Conservation (phyloP, 2,329 filamentous ascomycete genomes). For the Trichoderma afroharzianum region DNA sequence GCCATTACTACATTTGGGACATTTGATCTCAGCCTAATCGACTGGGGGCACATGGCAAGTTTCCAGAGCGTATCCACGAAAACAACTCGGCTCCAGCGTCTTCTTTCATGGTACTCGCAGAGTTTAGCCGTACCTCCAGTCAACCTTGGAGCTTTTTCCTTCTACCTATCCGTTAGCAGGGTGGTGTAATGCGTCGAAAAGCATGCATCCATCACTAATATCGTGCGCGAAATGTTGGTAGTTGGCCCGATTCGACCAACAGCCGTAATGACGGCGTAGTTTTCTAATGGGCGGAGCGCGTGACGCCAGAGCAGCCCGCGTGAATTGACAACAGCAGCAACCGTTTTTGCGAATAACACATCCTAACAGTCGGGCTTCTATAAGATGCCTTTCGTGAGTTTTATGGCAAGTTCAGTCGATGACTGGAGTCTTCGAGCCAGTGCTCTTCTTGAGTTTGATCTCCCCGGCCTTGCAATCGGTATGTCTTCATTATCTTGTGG, state of each 20-base stretch:
- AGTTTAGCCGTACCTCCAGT: not conserved
- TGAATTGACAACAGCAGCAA: not conserved
- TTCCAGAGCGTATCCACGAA: not conserved
- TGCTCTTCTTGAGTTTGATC: not conserved
- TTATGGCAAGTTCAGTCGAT: not conserved
- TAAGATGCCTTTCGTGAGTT: not conserved
- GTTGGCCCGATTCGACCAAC: not conserved
- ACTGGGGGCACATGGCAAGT: not conserved
- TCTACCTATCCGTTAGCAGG: not conserved
- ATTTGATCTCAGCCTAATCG: not conserved
- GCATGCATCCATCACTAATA: not conserved
- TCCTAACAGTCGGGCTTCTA: not conserved
- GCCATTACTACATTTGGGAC: not conserved
- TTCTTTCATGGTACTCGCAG: not conserved
- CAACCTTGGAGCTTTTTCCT: not conserved
- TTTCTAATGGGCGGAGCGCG: not conserved
- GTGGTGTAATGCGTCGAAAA: not conserved
- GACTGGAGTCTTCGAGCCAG: not conserved
- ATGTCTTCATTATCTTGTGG: not conserved
- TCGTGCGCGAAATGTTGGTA: not conserved
- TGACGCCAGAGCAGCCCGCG: not conserved
- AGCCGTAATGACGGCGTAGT: not conserved
- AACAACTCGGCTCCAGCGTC: not conserved
- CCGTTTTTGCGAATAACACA: not conserved
- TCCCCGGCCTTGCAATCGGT: not conserved